Base-by-base conservation (phyloP, 2,329 filamentous ascomycete genomes). In the Talaromyces sp. region DNA sequence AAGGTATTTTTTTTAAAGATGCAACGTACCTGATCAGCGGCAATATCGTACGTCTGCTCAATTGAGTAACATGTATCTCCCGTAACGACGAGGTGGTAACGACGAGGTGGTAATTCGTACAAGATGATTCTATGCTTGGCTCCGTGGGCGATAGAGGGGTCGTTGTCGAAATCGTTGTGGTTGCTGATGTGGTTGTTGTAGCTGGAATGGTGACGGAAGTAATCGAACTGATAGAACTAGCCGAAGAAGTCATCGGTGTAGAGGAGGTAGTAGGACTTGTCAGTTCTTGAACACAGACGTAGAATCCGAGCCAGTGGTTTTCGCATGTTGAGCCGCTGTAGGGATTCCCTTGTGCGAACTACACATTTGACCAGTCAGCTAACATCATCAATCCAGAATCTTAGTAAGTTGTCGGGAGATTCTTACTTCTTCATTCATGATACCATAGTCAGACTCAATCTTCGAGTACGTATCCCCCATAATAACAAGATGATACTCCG, bases 271-370 rank as follows among this genome's bases (percentile, higher is more conserved):
- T 22, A 45, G 22, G 2, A 22, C 2, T 10, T 1, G 43, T 3
- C 3, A n/a, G 43, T 19, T 10, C 22, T 24, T 24, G 19, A 7
- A 67, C 58, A 59, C 64, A 69, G 24, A 69, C 67, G 52, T 66
- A 67, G 47, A 64, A 68, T n/a, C 65, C 67, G 7, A 67, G 60
- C 61, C 61, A 63, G 11, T 47, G 50, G 24, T 57, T 57, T 9
- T 19, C 52, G 24, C 61, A 63, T 33, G 22, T 4, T 63, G 50
- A 13, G 24, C 61, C 61, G 22, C 58, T 50, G 37, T 47, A 41
- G 2, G 50, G 61, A 35, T 63, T 63, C 61, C 50, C 41, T 22
- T 14, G 37, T 9, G 10, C 16, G 6, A 60, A 60, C 39, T 47
- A 7, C 4, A 31, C 27, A 31, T 31, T 31, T 6, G 27, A 31